phyloP scores from a whole-genome alignment of 257 asterid genomes.

The Schizonepeta tenuifolia region DNA sequence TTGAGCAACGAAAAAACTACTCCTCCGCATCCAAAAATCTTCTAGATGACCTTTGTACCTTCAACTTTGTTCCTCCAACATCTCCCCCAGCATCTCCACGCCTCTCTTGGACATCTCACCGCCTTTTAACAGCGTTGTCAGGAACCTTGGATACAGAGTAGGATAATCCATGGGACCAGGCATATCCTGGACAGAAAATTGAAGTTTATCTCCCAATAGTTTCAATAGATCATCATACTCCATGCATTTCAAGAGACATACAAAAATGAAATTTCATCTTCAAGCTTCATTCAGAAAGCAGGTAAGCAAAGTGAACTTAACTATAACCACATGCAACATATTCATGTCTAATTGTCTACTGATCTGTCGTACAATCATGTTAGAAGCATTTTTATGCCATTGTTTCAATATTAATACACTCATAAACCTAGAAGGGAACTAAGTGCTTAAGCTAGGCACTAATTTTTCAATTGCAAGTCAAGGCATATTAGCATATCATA shows the following conservation, averaged over 20 bases:
- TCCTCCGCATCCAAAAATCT: slow-evolving; percentile 28
- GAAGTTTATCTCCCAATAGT: slow-evolving; percentile 7
- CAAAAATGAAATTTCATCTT: slow-evolving; percentile 5
- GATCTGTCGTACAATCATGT: background rate
- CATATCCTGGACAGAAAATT: slow-evolving; percentile 57
- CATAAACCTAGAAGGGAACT: background rate
- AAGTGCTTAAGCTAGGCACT: background rate
- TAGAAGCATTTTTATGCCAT: slow-evolving; percentile 3
- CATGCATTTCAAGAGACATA: slow-evolving; percentile 5
- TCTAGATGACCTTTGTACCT: slow-evolving; percentile 20
- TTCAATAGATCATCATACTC: slow-evolving; percentile 14
- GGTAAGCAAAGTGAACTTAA: background rate
- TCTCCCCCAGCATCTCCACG: slow-evolving; percentile 86
- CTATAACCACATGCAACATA: background rate
- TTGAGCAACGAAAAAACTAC: slow-evolving; percentile 9
- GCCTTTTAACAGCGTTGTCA: slow-evolving; percentile 76
- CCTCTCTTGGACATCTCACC: slow-evolving; percentile 83
- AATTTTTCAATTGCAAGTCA: background rate
- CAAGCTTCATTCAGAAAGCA: slow-evolving; percentile 20
- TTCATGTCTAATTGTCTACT: background rate
- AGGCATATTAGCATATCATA: background rate
- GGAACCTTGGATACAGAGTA: slow-evolving; percentile 72
- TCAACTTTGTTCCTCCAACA: slow-evolving; percentile 89
- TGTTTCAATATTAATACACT: background rate
- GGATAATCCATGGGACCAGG: slow-evolving; percentile 60